Evolutionary conservation across 1,139 yeast genomes (phyloP).

Genomic region (Lodderomyces orthopsilosis): DNA sequence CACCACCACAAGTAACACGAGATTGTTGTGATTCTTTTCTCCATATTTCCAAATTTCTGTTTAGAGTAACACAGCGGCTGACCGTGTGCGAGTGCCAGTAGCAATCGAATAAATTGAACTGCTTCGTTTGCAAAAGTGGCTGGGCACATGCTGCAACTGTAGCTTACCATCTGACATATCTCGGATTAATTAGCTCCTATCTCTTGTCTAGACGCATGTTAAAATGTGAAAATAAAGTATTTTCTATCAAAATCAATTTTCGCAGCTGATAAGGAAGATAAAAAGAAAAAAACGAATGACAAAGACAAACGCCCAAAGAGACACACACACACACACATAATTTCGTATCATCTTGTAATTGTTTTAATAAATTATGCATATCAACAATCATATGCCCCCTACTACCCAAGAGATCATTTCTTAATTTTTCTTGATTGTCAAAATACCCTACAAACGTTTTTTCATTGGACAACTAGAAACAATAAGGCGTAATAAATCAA

Average conservation of each 20-base stretch:
- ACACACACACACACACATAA: not conserved
- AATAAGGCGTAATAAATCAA: not conserved
- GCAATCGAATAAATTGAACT: too few relatives aligned
- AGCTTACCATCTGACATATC: too few relatives aligned
- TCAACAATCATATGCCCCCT: not conserved
- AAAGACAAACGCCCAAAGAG: not conserved
- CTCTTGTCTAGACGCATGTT: not conserved
- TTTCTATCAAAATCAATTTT: not conserved
- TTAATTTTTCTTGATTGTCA: not conserved
- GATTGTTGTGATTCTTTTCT: not conserved
- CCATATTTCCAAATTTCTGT: not conserved
- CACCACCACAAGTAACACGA: too few relatives aligned
- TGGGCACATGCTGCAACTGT: too few relatives aligned
- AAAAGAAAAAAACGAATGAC: not conserved
- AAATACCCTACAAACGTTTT: not conserved
- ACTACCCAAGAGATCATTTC: not conserved
- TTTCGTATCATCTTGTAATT: not conserved
- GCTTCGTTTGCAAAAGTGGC: too few relatives aligned
- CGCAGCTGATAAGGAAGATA: not conserved
- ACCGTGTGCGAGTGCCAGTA: too few relatives aligned
- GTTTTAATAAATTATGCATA: not conserved
- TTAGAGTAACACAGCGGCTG: not conserved
- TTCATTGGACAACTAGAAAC: not conserved
- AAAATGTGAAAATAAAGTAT: not conserved
- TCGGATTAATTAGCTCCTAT: too few relatives aligned